These are phyloP conservation scores for Fusarium nygamai DNA, from an alignment of 2,329 filamentous ascomycete species.

Conservation along the genomic window DNA sequence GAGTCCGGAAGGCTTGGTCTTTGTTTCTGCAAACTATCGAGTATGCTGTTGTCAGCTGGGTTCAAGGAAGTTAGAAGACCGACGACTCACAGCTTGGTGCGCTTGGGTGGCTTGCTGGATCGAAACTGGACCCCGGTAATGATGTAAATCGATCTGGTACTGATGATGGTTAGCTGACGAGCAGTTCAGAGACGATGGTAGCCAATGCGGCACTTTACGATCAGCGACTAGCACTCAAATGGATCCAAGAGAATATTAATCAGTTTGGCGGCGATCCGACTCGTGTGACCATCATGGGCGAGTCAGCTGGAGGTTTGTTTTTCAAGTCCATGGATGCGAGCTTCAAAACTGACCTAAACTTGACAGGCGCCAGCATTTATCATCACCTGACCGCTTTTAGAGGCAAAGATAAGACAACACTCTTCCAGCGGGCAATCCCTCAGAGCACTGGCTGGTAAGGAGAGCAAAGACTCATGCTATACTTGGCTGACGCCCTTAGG, in stretches of 20 bases:
- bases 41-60: background rate
- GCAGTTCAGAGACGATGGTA: background rate
- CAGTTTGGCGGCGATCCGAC: background rate
- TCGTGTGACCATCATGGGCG: background rate
- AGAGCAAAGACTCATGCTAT: fast-evolving
- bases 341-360: background rate
- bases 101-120: background rate
- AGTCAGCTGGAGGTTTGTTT: background rate
- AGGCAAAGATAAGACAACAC: background rate
- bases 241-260: background rate
- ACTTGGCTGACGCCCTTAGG: background rate
- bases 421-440: background rate
- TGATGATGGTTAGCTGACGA: background rate
- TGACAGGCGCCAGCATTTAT: background rate
- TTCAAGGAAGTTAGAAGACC: fast-evolving
- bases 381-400: background rate
- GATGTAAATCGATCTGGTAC: fast-evolving
- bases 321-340: background rate
- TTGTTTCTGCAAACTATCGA: background rate
- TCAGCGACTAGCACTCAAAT: background rate
- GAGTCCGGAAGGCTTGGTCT: background rate
- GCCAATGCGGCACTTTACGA: background rate
- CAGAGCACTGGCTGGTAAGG: background rate
- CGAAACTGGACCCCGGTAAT: background rate
- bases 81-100: background rate